phyloP scores from a whole-genome alignment of 768 basidiomycete genomes.

The Amyloporia xantha region DNA sequence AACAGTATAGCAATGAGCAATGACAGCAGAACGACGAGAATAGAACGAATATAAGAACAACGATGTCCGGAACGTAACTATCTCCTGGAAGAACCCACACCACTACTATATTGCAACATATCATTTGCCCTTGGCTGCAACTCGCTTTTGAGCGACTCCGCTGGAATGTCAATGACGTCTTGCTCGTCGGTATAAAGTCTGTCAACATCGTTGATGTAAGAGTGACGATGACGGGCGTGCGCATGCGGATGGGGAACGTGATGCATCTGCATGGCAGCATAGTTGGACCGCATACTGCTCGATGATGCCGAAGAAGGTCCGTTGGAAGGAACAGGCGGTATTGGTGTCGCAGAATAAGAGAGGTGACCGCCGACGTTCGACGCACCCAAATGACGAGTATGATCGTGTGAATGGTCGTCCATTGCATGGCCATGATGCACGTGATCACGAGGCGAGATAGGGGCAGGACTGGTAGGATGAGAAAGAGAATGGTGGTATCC shows the following conservation, averaged over 20 bases:
- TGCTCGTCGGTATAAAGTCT: slow-evolving; percentile 19
- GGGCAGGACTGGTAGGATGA: slow-evolving; percentile 16
- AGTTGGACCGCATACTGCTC: slow-evolving; percentile 52
- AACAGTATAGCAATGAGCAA: not conserved
- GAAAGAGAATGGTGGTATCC: slow-evolving; percentile 26
- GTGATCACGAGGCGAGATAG: slow-evolving; percentile 18
- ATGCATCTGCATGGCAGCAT: slow-evolving; percentile 56
- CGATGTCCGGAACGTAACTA: not conserved
- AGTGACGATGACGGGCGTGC: slow-evolving; percentile 67
- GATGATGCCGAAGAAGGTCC: slow-evolving; percentile 16
- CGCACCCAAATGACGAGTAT: slow-evolving; percentile 2
- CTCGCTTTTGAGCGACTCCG: slow-evolving; percentile 16
- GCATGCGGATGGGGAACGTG: slow-evolving; percentile 78
- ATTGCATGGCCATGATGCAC: slow-evolving; percentile 11
- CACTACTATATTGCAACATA: slow-evolving; percentile 10
- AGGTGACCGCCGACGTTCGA: not conserved
- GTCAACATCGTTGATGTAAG: slow-evolving; percentile 35
- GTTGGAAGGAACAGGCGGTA: slow-evolving; percentile 3
- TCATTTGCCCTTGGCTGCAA: slow-evolving; percentile 11
- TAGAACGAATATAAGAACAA: no score
- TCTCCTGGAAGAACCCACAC: not conserved
- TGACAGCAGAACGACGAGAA: not conserved
- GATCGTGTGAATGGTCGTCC: slow-evolving; percentile 17
- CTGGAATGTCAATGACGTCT: slow-evolving; percentile 13
- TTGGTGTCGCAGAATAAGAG: not conserved